Evolutionary conservation across 1,284 basidiomycete species (phyloP).

Genomic region (Ganoderma lucidum): DNA sequence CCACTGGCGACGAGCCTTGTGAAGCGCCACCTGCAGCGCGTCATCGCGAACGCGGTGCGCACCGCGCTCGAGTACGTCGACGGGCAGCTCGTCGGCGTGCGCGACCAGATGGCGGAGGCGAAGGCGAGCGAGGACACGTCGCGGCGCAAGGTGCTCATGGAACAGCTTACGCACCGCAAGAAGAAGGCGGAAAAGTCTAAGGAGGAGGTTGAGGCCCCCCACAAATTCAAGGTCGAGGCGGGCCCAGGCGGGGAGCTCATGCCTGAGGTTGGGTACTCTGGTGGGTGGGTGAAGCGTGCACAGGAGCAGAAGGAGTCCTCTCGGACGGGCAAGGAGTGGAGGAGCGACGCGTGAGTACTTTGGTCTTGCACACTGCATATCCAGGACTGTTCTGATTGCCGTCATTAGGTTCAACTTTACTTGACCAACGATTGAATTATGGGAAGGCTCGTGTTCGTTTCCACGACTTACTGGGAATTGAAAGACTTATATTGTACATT

Average conservation of each 20-base stretch:
- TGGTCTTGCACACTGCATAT: background rate
- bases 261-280: slow-evolving; percentile 65
- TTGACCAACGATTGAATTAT: slow-evolving; percentile 5
- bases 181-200: slow-evolving; percentile 53
- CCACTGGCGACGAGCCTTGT: slow-evolving; percentile 83
- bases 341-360: slow-evolving; percentile 63
- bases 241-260: slow-evolving; percentile 67
- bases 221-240: slow-evolving; percentile 79
- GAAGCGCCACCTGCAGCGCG: slow-evolving; percentile 91
- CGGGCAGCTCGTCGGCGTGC: slow-evolving; percentile 82
- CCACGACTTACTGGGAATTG: too few species aligned
- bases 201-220: slow-evolving; percentile 53
- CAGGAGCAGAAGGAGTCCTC: slow-evolving; percentile 64
- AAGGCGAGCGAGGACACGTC: slow-evolving; percentile 59
- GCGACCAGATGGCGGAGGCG: slow-evolving; percentile 79
- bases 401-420: slow-evolving; percentile 11
- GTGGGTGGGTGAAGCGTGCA: slow-evolving; percentile 75
- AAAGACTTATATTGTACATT: background rate
- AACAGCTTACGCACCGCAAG: slow-evolving; percentile 61
- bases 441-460: too few species aligned
- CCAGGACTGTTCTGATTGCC: background rate
- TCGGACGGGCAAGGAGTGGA: slow-evolving; percentile 65
- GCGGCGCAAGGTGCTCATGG: slow-evolving; percentile 69
- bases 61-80: slow-evolving; percentile 88
- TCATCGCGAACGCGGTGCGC: slow-evolving; percentile 77